phyloP scores from a whole-genome alignment of 2,329 filamentous ascomycete species.

The Diaporthe capsici region DNA sequence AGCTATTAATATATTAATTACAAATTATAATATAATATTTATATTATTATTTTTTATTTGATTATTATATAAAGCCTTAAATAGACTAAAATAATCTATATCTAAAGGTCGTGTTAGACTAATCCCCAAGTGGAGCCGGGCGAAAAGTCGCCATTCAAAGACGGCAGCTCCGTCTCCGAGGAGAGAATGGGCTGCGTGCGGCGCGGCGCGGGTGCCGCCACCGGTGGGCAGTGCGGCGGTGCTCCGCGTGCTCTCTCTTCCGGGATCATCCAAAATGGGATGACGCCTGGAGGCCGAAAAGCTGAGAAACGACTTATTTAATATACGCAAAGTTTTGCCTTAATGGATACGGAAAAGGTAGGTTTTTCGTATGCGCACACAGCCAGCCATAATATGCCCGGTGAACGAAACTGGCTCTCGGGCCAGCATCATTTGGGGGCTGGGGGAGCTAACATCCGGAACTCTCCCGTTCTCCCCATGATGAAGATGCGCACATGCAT shows the following conservation, averaged over 20 bases:
- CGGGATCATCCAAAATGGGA: background rate
- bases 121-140: too few relatives aligned
- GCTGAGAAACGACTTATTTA: background rate
- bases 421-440: background rate
- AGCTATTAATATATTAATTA: too few relatives aligned
- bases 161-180: background rate
- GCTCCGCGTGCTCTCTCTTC: background rate
- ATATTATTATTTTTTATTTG: too few relatives aligned
- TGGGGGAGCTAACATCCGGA: background rate
- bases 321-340: too few relatives aligned
- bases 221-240: too few relatives aligned
- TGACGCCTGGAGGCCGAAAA: background rate
- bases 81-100: too few relatives aligned
- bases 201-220: background rate
- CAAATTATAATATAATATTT: too few relatives aligned
- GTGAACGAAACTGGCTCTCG: background rate
- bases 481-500: background rate
- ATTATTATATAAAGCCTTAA: too few relatives aligned
- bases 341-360: background rate
- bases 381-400: background rate
- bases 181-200: background rate
- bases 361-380: background rate
- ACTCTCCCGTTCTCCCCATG: background rate
- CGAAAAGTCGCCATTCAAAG: too few relatives aligned
- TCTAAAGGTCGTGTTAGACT: too few relatives aligned